Base-by-base conservation (phyloP, 345 rosid genomes). In the Punica granatum region DNA sequence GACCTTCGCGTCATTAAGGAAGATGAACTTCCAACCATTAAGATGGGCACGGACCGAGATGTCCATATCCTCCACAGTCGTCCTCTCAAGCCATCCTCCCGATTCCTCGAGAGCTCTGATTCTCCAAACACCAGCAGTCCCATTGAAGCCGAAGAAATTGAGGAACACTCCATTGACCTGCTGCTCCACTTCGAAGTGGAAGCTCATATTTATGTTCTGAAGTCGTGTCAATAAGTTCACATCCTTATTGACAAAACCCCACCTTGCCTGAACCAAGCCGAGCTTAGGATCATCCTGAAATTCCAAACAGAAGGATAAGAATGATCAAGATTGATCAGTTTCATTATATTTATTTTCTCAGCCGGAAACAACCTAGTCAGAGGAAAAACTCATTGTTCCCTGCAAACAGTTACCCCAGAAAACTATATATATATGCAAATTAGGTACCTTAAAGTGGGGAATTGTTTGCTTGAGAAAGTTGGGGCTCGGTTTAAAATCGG, bases 171-270 rank as follows among this genome's bases (percentile, higher is more conserved):
- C 75, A 31, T 72, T 72, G 31, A 72, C 75, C 63, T 67, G 67
- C 67, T 72, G 75, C 75, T 72, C 71, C 71, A 72, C 75, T 62
- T 72, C 71, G 39, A 72, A 72, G 62, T 72, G 75, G 67, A 67
- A 72, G 67, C 75, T 46, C 75, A 67, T 41, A 60, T 72, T 67
- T n/a, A 72, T 63, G 21, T 61, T 48, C 69, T 72, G 75, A 32
- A 72, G 37, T n/a, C 63, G 35, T 6, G 75, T 72, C 54, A 72
- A 34, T 66, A 72, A 51, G 67, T 72, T 72, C 63, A 51, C 75
- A 13, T 67, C 54, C 53, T 72, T 67, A 4, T 72, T 72, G 41
- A 72, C 39, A 36, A 72, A 72, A 36, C 49, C 63, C 75, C 75
- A 72, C 60, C 67, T 67, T 0, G 67, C 75, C 51, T 72, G 75